These are phyloP conservation scores for Gossypium trilobum DNA, from an alignment of 441 rosid species.

Conservation along the genomic window DNA sequence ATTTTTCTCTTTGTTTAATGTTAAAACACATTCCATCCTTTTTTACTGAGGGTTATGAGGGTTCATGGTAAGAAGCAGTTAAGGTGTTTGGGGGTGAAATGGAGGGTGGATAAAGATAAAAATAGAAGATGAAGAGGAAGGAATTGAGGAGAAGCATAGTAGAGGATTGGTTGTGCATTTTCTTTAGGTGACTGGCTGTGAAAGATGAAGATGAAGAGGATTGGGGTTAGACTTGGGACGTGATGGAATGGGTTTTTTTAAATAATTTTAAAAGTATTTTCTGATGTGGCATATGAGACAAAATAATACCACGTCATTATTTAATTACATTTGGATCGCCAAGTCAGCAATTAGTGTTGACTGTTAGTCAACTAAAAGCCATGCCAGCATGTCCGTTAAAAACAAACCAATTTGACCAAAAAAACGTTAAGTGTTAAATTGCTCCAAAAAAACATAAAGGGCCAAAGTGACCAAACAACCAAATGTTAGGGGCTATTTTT, in stretches of 20 bases:
- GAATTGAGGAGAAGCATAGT: constrained; percentile 8
- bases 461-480: no score
- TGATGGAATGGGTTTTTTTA: background rate
- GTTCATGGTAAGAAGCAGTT: constrained; percentile 29
- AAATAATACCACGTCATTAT: no score
- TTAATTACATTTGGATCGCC: no score
- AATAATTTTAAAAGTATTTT: no score
- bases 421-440: no score
- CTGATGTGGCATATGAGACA: no score
- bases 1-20: background rate
- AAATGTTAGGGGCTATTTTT: no score
- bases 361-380: no score
- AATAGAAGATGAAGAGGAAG: background rate
- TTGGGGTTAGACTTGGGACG: background rate
- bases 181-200: constrained; percentile 42
- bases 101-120: constrained; percentile 19
- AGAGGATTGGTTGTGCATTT: constrained; percentile 26
- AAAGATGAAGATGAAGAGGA: background rate
- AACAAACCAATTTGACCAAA: no score
- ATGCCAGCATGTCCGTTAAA: no score
- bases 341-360: no score
- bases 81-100: constrained; percentile 23
- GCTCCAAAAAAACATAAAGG: no score
- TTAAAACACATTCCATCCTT: constrained; percentile 54
- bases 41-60: constrained; percentile 2